phyloP scores from a whole-genome alignment of 1,284 basidiomycete species.

The Melanopsichium pennsylvanicum region DNA sequence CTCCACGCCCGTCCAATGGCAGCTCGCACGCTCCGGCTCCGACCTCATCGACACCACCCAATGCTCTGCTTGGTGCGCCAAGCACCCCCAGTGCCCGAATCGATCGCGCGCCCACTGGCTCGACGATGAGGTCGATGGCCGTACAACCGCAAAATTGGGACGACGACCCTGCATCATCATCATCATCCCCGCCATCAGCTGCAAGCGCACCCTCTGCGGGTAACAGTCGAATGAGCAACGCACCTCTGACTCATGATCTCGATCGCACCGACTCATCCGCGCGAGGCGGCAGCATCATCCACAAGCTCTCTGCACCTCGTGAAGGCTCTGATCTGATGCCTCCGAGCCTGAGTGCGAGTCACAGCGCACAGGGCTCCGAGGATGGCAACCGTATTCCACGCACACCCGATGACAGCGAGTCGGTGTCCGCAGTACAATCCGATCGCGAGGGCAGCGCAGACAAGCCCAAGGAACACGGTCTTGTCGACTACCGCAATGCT shows the following conservation, averaged over 20 bases:
- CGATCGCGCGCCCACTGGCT: slow-evolving; percentile 32
- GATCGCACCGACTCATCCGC: slow-evolving; percentile 19
- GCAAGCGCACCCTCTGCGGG: neutral
- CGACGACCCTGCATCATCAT: slow-evolving; percentile 1
- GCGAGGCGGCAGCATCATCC: slow-evolving; percentile 39
- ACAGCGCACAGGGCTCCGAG: slow-evolving; percentile 41
- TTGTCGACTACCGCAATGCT: slow-evolving; percentile 11
- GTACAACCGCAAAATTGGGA: slow-evolving; percentile 38
- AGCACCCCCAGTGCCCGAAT: slow-evolving; percentile 7
- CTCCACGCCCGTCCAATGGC: slow-evolving; percentile 12
- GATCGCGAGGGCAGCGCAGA: neutral
- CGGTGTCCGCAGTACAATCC: slow-evolving; percentile 3
- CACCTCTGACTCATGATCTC: slow-evolving; percentile 13
- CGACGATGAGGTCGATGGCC: slow-evolving; percentile 41
- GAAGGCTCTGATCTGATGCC: slow-evolving; percentile 36
- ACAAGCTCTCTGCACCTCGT: slow-evolving; percentile 31
- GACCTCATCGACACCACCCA: neutral
- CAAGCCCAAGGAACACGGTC: slow-evolving; percentile 1
- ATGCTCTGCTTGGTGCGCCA: neutral
- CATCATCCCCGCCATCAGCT: slow-evolving; percentile 6
- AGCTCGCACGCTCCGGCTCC: too few species aligned
- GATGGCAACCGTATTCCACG: slow-evolving; percentile 36
- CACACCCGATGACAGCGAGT: slow-evolving; percentile 37
- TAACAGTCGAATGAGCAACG: neutral
- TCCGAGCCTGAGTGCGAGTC: slow-evolving; percentile 36